A percentile compares a stretch with the other conserved stretches of the same genome.
These are phyloP conservation scores for Fusarium citri DNA, from an alignment of 2,329 filamentous ascomycete species.

Conservation along the genomic window DNA sequence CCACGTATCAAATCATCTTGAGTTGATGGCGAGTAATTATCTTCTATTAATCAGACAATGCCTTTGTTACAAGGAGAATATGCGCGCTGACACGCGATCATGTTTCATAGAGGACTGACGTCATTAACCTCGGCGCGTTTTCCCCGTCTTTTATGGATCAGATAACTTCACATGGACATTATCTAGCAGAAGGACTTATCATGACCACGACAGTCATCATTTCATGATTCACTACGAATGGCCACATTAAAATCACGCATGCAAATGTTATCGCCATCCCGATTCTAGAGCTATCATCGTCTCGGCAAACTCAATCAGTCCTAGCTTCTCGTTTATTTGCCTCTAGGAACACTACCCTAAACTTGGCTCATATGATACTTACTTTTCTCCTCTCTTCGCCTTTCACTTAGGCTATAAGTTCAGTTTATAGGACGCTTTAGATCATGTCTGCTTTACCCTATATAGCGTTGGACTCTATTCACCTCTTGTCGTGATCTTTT, in stretches of 20 bases:
- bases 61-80: background rate
- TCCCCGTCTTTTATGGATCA: background rate
- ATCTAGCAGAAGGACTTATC: background rate
- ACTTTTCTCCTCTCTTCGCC: background rate
- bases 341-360: background rate
- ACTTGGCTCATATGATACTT: background rate
- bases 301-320: background rate
- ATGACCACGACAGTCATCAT: background rate
- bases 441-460: background rate
- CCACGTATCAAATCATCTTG: background rate
- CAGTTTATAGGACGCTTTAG: background rate
- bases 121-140: conserved; percentile 1
- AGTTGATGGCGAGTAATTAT: background rate
- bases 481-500: background rate
- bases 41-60: background rate
- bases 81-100: conserved; percentile 5
- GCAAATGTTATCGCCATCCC: background rate
- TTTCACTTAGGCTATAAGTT: background rate
- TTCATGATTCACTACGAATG: conserved; percentile 17
- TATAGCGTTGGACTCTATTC: background rate
- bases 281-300: background rate
- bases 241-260: background rate
- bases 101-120: conserved; percentile 23
- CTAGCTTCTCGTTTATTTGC: background rate
- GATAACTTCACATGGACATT: conserved; percentile 1